Percentiles rank a stretch among this genome's conserved stretches.
phyloP scores from a whole-genome alignment of 352 stramenopile species.

The Pythium phragmiticola region DNA sequence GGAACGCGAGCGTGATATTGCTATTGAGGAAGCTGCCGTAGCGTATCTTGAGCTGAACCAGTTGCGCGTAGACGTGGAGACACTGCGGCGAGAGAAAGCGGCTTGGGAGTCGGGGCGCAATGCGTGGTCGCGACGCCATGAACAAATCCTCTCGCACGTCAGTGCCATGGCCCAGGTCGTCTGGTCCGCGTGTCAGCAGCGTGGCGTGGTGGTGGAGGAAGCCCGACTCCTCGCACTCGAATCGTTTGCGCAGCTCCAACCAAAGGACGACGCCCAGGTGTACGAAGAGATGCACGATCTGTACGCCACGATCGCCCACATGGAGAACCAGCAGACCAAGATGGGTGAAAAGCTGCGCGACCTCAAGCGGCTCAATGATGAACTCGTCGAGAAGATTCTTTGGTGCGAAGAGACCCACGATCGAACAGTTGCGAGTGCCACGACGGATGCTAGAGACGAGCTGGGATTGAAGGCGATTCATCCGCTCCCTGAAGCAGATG shows the following conservation, averaged over 20 bases:
- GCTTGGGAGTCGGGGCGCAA: conserved; percentile 7
- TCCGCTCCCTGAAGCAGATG: not conserved
- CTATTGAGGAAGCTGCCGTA: conserved; percentile 32
- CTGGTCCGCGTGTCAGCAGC: conserved; percentile 20
- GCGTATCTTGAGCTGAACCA: conserved; percentile 21
- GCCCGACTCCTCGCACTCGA: conserved; percentile 26
- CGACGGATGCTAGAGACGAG: not conserved
- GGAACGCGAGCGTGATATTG: conserved; percentile 34
- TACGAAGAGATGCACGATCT: conserved; percentile 37
- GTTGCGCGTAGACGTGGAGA: conserved; percentile 15
- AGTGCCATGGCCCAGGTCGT: conserved; percentile 23
- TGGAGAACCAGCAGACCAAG: conserved; percentile 19
- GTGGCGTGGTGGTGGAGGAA: conserved; percentile 11
- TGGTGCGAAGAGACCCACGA: not conserved
- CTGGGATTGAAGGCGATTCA: not conserved
- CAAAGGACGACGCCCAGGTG: conserved; percentile 21
- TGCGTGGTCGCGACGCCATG: conserved; percentile 6
- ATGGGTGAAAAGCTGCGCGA: conserved; percentile 20
- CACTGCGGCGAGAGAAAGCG: conserved; percentile 12
- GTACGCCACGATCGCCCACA: conserved; percentile 27
- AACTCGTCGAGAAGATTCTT: conserved; percentile 1
- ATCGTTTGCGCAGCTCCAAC: conserved; percentile 18
- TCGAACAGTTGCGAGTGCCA: not conserved
- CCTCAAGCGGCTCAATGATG: conserved; percentile 15
- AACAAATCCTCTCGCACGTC: conserved; percentile 30